Evolutionary conservation across 2,329 filamentous ascomycete genomes (phyloP).

Genomic region (Ophiostoma piceae): DNA sequence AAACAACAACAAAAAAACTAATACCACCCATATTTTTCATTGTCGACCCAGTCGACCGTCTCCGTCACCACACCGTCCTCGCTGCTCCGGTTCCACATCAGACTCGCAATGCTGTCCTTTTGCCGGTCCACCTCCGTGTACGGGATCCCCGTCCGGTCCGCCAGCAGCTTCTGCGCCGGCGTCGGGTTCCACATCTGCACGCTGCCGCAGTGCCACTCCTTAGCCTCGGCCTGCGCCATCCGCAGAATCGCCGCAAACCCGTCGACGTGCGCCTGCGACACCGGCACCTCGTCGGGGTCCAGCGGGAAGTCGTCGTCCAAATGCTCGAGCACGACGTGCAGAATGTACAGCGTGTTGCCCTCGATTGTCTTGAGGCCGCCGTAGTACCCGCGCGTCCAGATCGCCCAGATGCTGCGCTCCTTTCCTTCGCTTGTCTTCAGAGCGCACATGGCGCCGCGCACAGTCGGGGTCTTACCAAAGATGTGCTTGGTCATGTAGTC

Average conservation of each 20-base stretch:
- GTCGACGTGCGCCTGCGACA: constrained; percentile 39
- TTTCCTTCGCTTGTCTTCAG: constrained; percentile 39
- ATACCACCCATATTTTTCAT: constrained; percentile 70
- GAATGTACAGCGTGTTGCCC: constrained; percentile 63
- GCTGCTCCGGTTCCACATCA: constrained; percentile 58
- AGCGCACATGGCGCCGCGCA: constrained; percentile 66
- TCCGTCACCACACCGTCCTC: constrained; percentile 44
- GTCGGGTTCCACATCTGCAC: constrained; percentile 83
- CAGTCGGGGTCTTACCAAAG: constrained; percentile 49
- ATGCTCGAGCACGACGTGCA: constrained; percentile 64
- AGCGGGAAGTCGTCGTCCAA: constrained; percentile 41
- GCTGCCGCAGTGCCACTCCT: constrained; percentile 62
- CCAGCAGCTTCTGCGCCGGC: constrained; percentile 44
- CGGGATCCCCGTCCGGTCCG: constrained; percentile 45
- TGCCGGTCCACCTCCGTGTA: constrained; percentile 53
- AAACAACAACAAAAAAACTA: background rate
- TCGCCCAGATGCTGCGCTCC: constrained; percentile 62
- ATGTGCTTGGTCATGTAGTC: constrained; percentile 67
- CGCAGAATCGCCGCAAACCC: constrained; percentile 59
- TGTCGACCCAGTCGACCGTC: constrained; percentile 64
- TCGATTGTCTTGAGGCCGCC: constrained; percentile 47
- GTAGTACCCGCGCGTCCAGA: constrained; percentile 66
- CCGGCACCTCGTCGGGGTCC: constrained; percentile 20
- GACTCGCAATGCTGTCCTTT: constrained; percentile 61
- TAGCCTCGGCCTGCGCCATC: constrained; percentile 65